Evolutionary conservation across 306 rosid species (phyloP), one percentile per base, ranked within the genome.

Genomic region (Lagenaria siceraria): DNA sequence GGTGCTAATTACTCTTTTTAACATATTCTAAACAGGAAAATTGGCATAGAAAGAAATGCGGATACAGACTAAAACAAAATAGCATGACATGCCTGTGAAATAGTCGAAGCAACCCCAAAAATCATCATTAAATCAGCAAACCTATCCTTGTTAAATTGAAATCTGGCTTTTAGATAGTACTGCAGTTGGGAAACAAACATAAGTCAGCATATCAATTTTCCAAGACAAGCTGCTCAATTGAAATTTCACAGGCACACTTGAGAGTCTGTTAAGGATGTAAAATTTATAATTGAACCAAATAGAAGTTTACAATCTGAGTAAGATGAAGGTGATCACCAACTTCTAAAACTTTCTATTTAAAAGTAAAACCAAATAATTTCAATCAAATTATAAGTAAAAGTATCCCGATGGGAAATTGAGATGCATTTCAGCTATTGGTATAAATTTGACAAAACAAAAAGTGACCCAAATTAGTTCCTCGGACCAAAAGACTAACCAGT

Each of bases 101-200:
- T 83, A 52, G 96, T 92, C 78, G 93, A 89, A 31, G 96, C 90
- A 60, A 88, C 76, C 54, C 96, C 96, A 40, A 85, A 78, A 84
- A 95, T 95, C 83, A 95, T 88, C 96, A 92, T 87, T 15, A 95
- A 80, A 82, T 95, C 97, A 75, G 97, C 98, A 87, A 95, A 92
- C 68, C 87, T 89, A 78, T 90, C 86, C 89, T 95, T 95, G 88
- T 89, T 87, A 80, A 92, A 95, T 80, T 92, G 98, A 89, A 95
- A 95, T 80, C 59, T 85, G 6, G 97, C 98, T 87, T 95, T 95
- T 36, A 95, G 83, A 83, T 77, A 90, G 80, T 90, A 95, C 98
- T 90, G 95, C 85, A 70, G 70, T 12, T 70, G 10, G 53, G 49
- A 58, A 77, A 8, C 42, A n/a, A 46, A 70, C 56, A 46, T 17